Conservation (phyloP, 179 eudicot species). For the Silene coronaria region DNA sequence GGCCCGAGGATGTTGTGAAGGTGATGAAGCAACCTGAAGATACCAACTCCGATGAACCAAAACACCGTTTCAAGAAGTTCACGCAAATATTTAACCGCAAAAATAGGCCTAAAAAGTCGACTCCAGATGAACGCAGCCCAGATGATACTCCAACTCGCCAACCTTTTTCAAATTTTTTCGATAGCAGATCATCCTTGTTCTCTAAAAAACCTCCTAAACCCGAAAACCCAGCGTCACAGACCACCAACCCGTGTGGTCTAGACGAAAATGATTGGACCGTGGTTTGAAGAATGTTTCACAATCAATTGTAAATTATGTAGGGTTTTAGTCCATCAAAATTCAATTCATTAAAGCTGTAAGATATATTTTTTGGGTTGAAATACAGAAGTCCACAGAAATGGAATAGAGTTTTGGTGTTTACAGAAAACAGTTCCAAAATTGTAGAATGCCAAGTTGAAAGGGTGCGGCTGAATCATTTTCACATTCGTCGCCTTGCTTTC, state of each 20-base stretch:
- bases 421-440: not conserved
- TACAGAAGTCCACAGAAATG: slow-evolving; percentile 23
- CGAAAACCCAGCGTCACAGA: slow-evolving; percentile 27
- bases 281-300: slow-evolving; percentile 31
- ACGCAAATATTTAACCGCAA: slow-evolving; percentile 58
- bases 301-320: slow-evolving; percentile 27
- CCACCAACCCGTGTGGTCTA: slow-evolving; percentile 36
- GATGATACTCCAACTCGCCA: slow-evolving; percentile 51
- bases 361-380: slow-evolving; percentile 12
- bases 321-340: slow-evolving; percentile 19
- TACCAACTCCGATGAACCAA: slow-evolving; percentile 47
- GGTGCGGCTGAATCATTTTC: slow-evolving; percentile 1
- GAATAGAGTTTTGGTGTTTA: slow-evolving; percentile 11
- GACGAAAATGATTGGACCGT: slow-evolving; percentile 63
- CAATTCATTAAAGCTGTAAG: slow-evolving; percentile 17
- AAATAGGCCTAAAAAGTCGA: slow-evolving; percentile 33
- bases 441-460: not conserved
- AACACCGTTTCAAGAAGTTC: slow-evolving; percentile 56
- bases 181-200: slow-evolving; percentile 51
- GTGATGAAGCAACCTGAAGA: slow-evolving; percentile 62
- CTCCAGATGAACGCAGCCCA: slow-evolving; percentile 31
- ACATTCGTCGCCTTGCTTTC: not conserved
- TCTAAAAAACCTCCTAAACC: slow-evolving; percentile 87
- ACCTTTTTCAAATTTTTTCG: slow-evolving; percentile 45
- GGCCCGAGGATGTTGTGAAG: slow-evolving; percentile 62